Percentiles rank a stretch among this genome's conserved stretches.
phyloP scores from a whole-genome alignment of 2,329 filamentous ascomycete species.

The Alternaria sp. region DNA sequence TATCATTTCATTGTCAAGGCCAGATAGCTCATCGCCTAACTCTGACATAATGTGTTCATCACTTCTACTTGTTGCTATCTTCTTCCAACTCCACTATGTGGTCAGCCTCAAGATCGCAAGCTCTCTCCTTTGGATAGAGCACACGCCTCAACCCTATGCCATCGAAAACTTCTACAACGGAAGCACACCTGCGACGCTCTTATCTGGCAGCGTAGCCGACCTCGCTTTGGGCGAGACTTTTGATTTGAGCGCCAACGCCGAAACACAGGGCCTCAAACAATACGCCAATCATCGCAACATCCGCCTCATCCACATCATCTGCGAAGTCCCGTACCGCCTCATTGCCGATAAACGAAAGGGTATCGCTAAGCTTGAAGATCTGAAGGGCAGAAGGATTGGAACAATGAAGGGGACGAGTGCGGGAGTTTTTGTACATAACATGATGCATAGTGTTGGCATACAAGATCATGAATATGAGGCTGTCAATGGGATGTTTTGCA shows the following conservation, averaged over 20 bases:
- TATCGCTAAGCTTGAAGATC: constrained; percentile 30
- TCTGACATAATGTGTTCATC: background rate
- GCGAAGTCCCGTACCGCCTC: constrained; percentile 40
- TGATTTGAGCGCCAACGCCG: constrained; percentile 42
- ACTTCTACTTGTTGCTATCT: background rate
- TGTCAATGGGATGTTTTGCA: constrained; percentile 32
- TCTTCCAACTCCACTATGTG: background rate
- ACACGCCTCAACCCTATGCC: constrained; percentile 39
- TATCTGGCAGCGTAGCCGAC: constrained; percentile 28
- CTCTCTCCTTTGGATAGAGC: constrained; percentile 37
- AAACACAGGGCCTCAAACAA: constrained; percentile 41
- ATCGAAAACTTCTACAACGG: constrained; percentile 22
- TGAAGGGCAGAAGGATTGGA: constrained; percentile 40
- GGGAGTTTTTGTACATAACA: constrained; percentile 31
- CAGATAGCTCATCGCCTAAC: background rate
- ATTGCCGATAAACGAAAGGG: constrained; percentile 31
- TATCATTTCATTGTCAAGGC: background rate
- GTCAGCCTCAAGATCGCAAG: constrained; percentile 24
- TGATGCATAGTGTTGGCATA: constrained; percentile 32
- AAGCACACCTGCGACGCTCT: background rate
- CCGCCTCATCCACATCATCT: constrained; percentile 42
- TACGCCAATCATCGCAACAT: constrained; percentile 36
- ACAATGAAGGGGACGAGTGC: constrained; percentile 28
- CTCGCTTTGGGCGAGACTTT: constrained; percentile 29
- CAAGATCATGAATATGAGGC: constrained; percentile 27